These are phyloP conservation scores for Vitis rotundifolia DNA, from an alignment of 164 flowering plant species.

Conservation along the genomic window DNA sequence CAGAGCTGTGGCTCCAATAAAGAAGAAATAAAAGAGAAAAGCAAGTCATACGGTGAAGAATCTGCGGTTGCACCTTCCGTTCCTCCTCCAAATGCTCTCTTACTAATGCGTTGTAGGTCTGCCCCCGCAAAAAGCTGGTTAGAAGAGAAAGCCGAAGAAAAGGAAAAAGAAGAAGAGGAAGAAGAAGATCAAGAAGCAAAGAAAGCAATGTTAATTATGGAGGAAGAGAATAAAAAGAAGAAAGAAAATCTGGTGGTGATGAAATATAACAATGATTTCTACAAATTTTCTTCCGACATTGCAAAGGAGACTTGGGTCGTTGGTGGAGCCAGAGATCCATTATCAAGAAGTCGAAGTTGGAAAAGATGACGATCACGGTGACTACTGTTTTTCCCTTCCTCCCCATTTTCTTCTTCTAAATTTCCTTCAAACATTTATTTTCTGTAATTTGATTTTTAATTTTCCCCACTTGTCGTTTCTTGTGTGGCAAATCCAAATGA, in stretches of 20 bases:
- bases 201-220: conserved; percentile 29
- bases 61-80: conserved; percentile 23
- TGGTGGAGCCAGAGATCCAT: conserved; percentile 52
- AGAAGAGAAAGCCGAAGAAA: conserved; percentile 36
- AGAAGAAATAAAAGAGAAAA: conserved; percentile 18
- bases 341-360: conserved; percentile 81
- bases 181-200: conserved; percentile 14
- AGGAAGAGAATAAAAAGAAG: conserved; percentile 40
- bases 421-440: not conserved
- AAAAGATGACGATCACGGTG: conserved; percentile 47
- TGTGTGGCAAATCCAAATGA: conserved; percentile 10
- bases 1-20: conserved; percentile 16
- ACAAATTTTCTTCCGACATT: conserved; percentile 69
- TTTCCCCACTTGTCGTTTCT: not conserved
- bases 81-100: conserved; percentile 85
- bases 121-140: conserved; percentile 85
- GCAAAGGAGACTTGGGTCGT: conserved; percentile 88
- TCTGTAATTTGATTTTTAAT: not conserved
- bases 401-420: not conserved
- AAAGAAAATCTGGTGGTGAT: conserved; percentile 52
- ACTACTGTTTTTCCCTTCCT: not conserved
- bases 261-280: conserved; percentile 63
- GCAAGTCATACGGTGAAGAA: conserved; percentile 5
- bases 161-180: conserved; percentile 2
- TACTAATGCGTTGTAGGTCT: conserved; percentile 91